Percentiles rank a stretch among this genome's conserved stretches.
Evolutionary conservation across 805 yeast species (phyloP).

Genomic region (Myxozyma sirexii): DNA sequence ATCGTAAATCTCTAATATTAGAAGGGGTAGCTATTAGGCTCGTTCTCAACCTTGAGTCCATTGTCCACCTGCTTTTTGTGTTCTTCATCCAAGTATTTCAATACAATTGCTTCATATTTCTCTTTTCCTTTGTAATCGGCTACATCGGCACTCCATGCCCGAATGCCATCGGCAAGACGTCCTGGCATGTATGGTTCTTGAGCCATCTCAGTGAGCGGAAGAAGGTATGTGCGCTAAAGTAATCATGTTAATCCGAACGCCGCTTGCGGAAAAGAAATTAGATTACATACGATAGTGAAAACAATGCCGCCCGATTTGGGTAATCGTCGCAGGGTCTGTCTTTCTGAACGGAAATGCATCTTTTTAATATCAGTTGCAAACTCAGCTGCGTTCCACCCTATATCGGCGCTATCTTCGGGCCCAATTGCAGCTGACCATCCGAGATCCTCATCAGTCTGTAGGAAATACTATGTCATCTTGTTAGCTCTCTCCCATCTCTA

Average conservation of each 20-base stretch:
- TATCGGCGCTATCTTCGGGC: constrained; percentile 52
- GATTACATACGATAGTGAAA: constrained; percentile 59
- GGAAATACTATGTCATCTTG: constrained; percentile 53
- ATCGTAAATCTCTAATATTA: constrained; percentile 9
- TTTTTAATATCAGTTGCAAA: constrained; percentile 52
- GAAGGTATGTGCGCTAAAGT: constrained; percentile 58
- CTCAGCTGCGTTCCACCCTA: constrained; percentile 65
- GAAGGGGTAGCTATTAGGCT: constrained; percentile 27
- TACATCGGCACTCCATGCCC: constrained; percentile 64
- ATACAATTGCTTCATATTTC: constrained; percentile 26
- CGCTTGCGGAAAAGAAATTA: too few species aligned
- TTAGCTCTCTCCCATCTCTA: neutral
- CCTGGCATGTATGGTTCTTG: constrained; percentile 65
- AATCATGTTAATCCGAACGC: too few species aligned
- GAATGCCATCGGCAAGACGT: constrained; percentile 59
- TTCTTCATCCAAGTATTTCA: constrained; percentile 31
- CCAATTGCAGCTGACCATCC: constrained; percentile 72
- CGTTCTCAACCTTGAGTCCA: constrained; percentile 23
- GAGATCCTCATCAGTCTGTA: constrained; percentile 63
- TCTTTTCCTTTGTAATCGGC: constrained; percentile 59
- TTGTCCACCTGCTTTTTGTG: constrained; percentile 30
- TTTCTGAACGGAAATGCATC: constrained; percentile 62
- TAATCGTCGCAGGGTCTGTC: constrained; percentile 64
- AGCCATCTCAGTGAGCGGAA: constrained; percentile 56
- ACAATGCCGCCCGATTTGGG: constrained; percentile 61